Base-by-base conservation (phyloP, 257 asterid genomes). In the Ajuga chamaepitys region DNA sequence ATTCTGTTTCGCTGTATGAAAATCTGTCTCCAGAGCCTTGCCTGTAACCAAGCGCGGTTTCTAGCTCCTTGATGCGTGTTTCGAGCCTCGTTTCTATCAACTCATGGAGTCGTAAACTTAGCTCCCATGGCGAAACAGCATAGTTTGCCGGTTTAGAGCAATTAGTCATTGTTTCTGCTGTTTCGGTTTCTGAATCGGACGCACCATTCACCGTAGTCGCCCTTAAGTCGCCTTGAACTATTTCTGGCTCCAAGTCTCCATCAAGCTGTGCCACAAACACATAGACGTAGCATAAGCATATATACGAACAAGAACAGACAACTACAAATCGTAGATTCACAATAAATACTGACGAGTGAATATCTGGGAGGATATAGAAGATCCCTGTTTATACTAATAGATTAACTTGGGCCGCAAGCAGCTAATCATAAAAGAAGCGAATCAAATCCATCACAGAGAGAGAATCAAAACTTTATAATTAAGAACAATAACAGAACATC, bases 61-160 rank as follows among this genome's bases (percentile, higher is more conserved):
- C 89, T 16, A 88, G 85, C 76, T 83, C 95, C 77, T 66, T 70
- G 13, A 88, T 68, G 54, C 79, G 85, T 9, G 47, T 79, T 74
- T 83, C 78, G 10, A 85, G 89, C 67, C 81, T 76, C 3, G 86
- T 75, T 72, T 88, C 88, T 46, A 77, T 77, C 70, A 86, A 40
- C 78, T 86, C 83, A 8, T 88, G 95, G 56, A 86, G 85, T 18
- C 85, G 76, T 54, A 78, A 64, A 58, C 79, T 82, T 73, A 88
- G 80, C 73, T 88, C 89, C 73, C 75, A 68, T 13, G 91, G 95
- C 22, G 82, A 80, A 76, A 86, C 86, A 20, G 84, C 78, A 28
- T 82, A 80, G 61, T 88, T 77, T 68, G 71, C 74, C 53, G 87
- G 86, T 28, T 61, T 71, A 25, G 72, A 66, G 75, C 24, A 54